phyloP scores from a whole-genome alignment of 176 grass and related monocot genomes.

The Themeda triandra region DNA sequence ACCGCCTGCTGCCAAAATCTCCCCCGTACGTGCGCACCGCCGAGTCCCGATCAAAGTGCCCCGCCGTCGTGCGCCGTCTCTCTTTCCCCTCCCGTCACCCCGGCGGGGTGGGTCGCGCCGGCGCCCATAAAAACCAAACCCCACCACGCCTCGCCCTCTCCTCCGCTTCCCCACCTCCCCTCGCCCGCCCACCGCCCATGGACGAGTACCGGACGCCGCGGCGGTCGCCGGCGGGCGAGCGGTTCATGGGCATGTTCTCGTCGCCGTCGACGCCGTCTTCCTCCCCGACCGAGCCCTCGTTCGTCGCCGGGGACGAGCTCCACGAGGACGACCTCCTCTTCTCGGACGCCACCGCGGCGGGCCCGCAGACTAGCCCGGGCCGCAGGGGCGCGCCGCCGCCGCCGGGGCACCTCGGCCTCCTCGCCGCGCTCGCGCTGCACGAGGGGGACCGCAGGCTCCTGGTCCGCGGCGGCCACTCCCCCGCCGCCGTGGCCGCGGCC shows the following conservation, averaged over 20 bases:
- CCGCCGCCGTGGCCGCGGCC: neutral
- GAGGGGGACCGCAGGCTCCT: conserved; percentile 48
- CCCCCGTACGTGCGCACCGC: too few relatives aligned
- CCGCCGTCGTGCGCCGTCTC: too few relatives aligned
- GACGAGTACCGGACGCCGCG: conserved; percentile 42
- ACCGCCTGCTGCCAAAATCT: too few relatives aligned
- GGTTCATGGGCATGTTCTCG: conserved; percentile 54
- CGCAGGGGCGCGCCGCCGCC: conserved; percentile 4
- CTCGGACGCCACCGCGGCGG: conserved; percentile 1
- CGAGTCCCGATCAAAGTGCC: too few relatives aligned
- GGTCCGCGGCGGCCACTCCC: conserved; percentile 12
- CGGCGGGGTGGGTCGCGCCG: conserved; percentile 9
- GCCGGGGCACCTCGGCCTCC: conserved; percentile 42
- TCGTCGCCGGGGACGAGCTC: conserved; percentile 43
- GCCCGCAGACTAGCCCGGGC: conserved; percentile 9
- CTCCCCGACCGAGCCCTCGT: conserved; percentile 43
- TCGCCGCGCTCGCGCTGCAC: conserved; percentile 50
- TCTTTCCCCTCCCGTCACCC: neutral
- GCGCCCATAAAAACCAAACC: conserved; percentile 43
- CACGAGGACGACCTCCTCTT: conserved; percentile 56
- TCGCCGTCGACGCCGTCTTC: conserved; percentile 50
- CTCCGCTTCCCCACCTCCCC: neutral
- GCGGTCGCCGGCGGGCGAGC: conserved; percentile 46
- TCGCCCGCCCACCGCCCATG: conserved; percentile 17
- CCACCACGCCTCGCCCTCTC: neutral